A percentile compares a stretch with the other conserved stretches of the same genome.
Conservation (phyloP, 2,329 filamentous ascomycete species). For the Exophiala spinifera region DNA sequence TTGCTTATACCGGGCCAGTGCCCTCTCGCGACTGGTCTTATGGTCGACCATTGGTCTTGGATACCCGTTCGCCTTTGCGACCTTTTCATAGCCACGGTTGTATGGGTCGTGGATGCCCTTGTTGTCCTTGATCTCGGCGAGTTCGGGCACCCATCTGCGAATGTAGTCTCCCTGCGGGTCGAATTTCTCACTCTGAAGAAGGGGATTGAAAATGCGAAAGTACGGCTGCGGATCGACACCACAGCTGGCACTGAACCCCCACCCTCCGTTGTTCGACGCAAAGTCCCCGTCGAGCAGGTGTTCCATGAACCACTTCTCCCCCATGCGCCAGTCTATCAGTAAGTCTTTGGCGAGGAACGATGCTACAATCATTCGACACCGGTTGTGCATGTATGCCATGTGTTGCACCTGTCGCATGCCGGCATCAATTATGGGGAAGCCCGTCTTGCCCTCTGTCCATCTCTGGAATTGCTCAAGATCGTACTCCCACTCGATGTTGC, state of each 20-base stretch:
- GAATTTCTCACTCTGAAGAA: conserved; percentile 82
- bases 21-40: conserved; percentile 63
- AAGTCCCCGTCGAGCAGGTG: conserved; percentile 76
- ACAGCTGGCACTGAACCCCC: conserved; percentile 64
- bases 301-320: conserved; percentile 80
- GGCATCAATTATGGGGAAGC: conserved; percentile 80
- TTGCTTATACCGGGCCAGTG: conserved; percentile 67
- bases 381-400: conserved; percentile 78
- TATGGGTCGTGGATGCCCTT: conserved; percentile 81
- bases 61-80: conserved; percentile 67
- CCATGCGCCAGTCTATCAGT: conserved; percentile 77
- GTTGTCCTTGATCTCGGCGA: conserved; percentile 50
- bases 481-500: conserved; percentile 80
- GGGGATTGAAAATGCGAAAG: conserved; percentile 85
- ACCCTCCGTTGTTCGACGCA: conserved; percentile 71
- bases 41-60: conserved; percentile 74
- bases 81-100: conserved; percentile 56
- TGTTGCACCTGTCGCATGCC: conserved; percentile 74
- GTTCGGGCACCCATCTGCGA: conserved; percentile 74
- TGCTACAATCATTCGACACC: conserved; percentile 78
- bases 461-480: conserved; percentile 64
- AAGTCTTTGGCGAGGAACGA: conserved; percentile 79
- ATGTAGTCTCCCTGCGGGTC: conserved; percentile 78
- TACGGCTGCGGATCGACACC: conserved; percentile 86
- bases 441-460: conserved; percentile 73